Evolutionary conservation across 164 flowering plant genomes (phyloP).

Genomic region (Aristolochia contorta): DNA sequence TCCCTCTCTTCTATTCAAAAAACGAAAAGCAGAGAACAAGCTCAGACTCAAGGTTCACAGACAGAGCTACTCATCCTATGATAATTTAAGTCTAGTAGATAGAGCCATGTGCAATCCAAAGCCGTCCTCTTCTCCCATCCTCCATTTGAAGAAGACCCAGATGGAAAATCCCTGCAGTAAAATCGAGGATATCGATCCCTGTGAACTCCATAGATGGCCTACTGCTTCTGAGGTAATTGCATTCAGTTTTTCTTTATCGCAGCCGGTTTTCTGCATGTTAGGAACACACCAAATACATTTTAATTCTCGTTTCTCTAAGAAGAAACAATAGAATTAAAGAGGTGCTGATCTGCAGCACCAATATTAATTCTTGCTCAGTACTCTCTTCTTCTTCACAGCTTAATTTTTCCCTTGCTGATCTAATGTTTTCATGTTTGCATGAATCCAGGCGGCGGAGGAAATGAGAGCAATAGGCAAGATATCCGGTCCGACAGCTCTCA

Average conservation of each 20-base stretch:
- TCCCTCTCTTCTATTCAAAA: constrained; percentile 3
- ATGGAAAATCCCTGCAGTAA: constrained; percentile 25
- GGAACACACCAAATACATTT: too few relatives aligned
- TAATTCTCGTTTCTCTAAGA: too few relatives aligned
- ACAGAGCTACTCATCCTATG: constrained; percentile 8
- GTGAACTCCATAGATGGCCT: constrained; percentile 66
- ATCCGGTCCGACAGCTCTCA: constrained; percentile 70
- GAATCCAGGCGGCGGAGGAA: constrained; percentile 62
- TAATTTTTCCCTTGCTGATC: too few relatives aligned
- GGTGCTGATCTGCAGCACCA: too few relatives aligned
- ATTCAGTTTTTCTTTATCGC: background rate
- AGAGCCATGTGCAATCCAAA: constrained; percentile 51
- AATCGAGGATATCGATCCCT: constrained; percentile 18
- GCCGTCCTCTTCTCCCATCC: constrained; percentile 37
- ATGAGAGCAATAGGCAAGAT: constrained; percentile 70
- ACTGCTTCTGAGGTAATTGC: constrained; percentile 67
- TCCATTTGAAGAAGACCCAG: constrained; percentile 33
- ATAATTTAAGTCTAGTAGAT: constrained; percentile 1
- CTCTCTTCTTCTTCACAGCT: too few relatives aligned
- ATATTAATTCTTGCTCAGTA: too few relatives aligned
- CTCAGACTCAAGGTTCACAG: constrained; percentile 1
- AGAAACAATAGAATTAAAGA: too few relatives aligned
- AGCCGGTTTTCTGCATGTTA: too few relatives aligned
- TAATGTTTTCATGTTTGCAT: too few relatives aligned
- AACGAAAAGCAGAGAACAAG: background rate